Percentiles rank a stretch among this genome's conserved stretches.
These are phyloP conservation scores for Neurospora tetraspora DNA, from an alignment of 495 filamentous ascomycete genomes.

Conservation along the genomic window DNA sequence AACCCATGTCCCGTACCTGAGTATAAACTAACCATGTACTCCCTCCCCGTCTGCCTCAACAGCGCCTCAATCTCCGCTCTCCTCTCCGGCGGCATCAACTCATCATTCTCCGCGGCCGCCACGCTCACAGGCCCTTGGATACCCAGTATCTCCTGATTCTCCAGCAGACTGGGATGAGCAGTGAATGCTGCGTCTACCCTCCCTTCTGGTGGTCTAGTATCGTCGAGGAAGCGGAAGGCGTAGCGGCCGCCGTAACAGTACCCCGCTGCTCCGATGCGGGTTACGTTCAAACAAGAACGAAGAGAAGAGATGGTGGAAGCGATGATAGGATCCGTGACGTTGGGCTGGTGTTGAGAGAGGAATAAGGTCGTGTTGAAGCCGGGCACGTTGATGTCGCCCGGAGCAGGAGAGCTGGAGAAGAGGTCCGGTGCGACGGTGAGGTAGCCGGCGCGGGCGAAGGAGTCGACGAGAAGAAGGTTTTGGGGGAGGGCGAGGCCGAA, in stretches of 20 bases:
- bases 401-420: slow-evolving; percentile 51
- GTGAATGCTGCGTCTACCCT: slow-evolving; percentile 50
- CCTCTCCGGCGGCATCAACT: slow-evolving; percentile 50
- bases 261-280: slow-evolving; percentile 53
- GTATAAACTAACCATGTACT: slow-evolving; percentile 60
- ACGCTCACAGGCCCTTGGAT: slow-evolving; percentile 58
- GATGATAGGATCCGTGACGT: slow-evolving; percentile 53
- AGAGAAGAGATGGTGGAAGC: slow-evolving; percentile 49
- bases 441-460: slow-evolving; percentile 67
- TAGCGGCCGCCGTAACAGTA: slow-evolving; percentile 52
- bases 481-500: slow-evolving; percentile 52
- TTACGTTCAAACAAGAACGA: slow-evolving; percentile 44
- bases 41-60: slow-evolving; percentile 15
- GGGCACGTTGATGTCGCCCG: slow-evolving; percentile 37
- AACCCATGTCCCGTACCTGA: slow-evolving; percentile 61
- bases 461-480: slow-evolving; percentile 63
- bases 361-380: slow-evolving; percentile 48
- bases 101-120: slow-evolving; percentile 58
- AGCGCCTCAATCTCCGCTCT: slow-evolving; percentile 42
- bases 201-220: slow-evolving; percentile 18
- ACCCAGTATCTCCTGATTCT: slow-evolving; percentile 51
- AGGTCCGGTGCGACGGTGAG: slow-evolving; percentile 66
- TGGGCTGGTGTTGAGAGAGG: slow-evolving; percentile 40
- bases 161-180: slow-evolving; percentile 62
- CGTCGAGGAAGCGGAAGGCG: slow-evolving; percentile 27